Percentiles rank a stretch among this genome's conserved stretches.
Conservation (phyloP, 2,329 filamentous ascomycete genomes). For the Nothomitra cinnamomea region DNA sequence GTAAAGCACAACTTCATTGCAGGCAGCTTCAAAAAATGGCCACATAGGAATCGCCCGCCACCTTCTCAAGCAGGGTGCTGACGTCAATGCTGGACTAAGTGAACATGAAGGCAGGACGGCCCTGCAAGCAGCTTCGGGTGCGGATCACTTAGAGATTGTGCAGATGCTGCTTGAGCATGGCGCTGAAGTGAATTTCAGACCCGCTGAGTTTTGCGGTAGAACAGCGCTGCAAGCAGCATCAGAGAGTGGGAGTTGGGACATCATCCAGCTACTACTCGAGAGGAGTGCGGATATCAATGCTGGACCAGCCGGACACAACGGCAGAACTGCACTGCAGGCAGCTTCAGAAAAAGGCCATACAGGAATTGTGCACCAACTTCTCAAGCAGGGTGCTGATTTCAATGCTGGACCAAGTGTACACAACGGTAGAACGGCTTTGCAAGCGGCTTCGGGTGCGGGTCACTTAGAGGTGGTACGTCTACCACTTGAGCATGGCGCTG, state of each 20-base stretch:
- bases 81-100: background rate
- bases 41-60: background rate
- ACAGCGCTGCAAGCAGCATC: background rate
- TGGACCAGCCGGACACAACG: background rate
- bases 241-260: background rate
- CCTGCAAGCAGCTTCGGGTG: slow-evolving; percentile 1
- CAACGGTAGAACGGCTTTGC: background rate
- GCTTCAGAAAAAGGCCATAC: background rate
- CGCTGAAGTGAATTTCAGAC: background rate
- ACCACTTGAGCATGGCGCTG: slow-evolving; percentile 4
- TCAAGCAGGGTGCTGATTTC: background rate
- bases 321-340: background rate
- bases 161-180: slow-evolving; percentile 5
- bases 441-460: slow-evolving; percentile 2
- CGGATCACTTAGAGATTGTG: slow-evolving; percentile 5
- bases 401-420: background rate
- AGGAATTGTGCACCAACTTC: background rate
- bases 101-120: background rate
- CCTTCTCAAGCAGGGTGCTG: background rate
- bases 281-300: slow-evolving; percentile 8
- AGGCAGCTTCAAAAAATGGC: background rate
- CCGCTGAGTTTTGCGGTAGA: background rate
- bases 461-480: slow-evolving; percentile 5
- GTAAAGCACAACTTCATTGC: background rate
- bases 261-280: slow-evolving; percentile 6